phyloP scores from a whole-genome alignment of 495 filamentous ascomycete genomes.

The Aspergillus avenaceus region DNA sequence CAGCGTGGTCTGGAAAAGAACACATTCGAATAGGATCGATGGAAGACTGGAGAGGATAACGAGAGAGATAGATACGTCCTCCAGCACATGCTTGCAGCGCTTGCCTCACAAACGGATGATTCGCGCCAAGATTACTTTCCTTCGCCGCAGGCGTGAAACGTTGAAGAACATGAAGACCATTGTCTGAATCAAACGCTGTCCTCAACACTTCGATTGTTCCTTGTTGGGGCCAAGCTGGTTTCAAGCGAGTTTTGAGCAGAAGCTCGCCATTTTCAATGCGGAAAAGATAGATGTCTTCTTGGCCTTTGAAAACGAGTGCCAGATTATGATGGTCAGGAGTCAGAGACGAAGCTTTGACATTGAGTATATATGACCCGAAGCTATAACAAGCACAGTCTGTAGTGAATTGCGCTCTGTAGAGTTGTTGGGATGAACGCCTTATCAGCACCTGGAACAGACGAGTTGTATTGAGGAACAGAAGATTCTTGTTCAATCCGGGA shows the following conservation, averaged over 20 bases:
- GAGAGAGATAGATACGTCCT: conserved; percentile 26
- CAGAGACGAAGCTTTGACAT: conserved; percentile 28
- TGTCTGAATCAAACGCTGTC: conserved; percentile 21
- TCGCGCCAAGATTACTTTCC: conserved; percentile 13
- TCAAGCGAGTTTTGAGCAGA: conserved; percentile 6
- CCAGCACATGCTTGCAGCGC: conserved; percentile 20
- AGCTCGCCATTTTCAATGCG: conserved; percentile 15
- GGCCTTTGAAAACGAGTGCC: conserved; percentile 22
- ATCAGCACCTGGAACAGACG: conserved; percentile 26
- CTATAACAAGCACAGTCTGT: conserved; percentile 21
- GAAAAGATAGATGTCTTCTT: conserved; percentile 27
- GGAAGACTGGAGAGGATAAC: conserved; percentile 15
- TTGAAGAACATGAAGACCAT: conserved; percentile 28
- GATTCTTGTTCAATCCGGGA: conserved; percentile 20
- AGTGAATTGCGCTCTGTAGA: conserved; percentile 31
- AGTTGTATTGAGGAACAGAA: conserved; percentile 14
- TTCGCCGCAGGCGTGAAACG: conserved; percentile 27
- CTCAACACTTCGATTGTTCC: conserved; percentile 29
- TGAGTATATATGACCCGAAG: conserved; percentile 18
- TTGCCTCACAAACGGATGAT: conserved; percentile 36
- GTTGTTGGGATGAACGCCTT: conserved; percentile 16
- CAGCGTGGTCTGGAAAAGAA: conserved; percentile 25
- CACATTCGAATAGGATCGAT: conserved; percentile 20
- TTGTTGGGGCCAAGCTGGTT: conserved; percentile 19
- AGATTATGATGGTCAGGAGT: conserved; percentile 5